Evolutionary conservation across 805 yeast genomes (phyloP), one percentile per base, ranked within the genome.

Genomic region (Candida xiaguanensis): DNA sequence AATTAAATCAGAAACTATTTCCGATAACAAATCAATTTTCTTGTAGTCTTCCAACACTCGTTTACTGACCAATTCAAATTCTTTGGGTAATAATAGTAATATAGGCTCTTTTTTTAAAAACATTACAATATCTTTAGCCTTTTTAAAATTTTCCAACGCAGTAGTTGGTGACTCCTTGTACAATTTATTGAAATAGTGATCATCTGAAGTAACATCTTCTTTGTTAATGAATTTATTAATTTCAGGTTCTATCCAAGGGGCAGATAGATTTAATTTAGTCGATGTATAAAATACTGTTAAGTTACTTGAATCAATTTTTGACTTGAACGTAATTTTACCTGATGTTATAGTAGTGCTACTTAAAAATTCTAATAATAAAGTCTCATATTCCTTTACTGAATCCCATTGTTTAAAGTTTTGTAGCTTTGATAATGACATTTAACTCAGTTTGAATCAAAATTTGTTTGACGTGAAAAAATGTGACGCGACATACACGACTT

Each of bases 1-100:
- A 20, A 48, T 49, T 15, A 65, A 42, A 8, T 55, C 48, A 1
- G 61, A 56, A 3, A 65, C 46, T 4, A 57, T 45, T 23, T 42
- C 46, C 8, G 41, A 25, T 22, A 51, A 32, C 7, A 56, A 30
- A 9, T 46, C 41, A 23, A 13, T 29, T 3, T 5, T 12, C 17
- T 19, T 27, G 22, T 17, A 27, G 19, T 35, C 32, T 8, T 26
- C 14, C 14, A 35, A 24, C 2, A 27, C 5, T 5, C 38, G 24
- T 19, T 12, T 19, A 14, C 26, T 35, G 11, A 35, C 26, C 14
- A 8, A 24, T 8, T 13, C 15, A 27, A 16, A 35, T 11, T 30
- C 11, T 27, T 19, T 26, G 8, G 38, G 38, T n/a, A 35, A 19
- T 11, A 34, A 11, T 2, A 11, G 3, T 25, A 34, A n/a, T 17